Evolutionary conservation across 768 basidiomycete genomes (phyloP), one percentile per base, ranked within the genome.

Genomic region (Cantharellus anzutake): DNA sequence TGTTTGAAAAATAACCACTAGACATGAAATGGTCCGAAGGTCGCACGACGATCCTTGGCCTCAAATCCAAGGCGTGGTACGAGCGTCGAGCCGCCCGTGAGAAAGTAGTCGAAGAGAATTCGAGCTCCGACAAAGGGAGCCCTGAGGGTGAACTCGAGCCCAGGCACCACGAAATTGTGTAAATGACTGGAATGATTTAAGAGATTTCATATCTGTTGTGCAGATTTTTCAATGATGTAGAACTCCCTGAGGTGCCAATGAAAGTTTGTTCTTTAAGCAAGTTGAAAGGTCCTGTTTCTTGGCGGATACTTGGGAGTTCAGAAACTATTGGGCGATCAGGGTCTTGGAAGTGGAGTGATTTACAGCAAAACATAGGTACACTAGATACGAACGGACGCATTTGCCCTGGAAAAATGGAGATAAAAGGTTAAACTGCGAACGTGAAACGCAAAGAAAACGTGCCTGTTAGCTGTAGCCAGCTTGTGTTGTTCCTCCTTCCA

Each of bases 381-480:
- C 44, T 48, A 48, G 11, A 48, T 11, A 48, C 44, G 44, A 29
- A 48, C 44, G 44, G 44, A 48, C 11, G 44, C 44, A 29, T 48
- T 48, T 48, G 44, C 44, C 11, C 44, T 48, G 44, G 44, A 48
- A 48, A 29, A 11, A 48, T 11, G 1, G 7, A 48, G 34, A 5
- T 34, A 14, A 57, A 38, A 57, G 35, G 7, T 38, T 38, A 57
- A 20, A 35, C 35, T 57, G 35, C 20, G 56, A 29, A 40, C 34
- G 20, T 4, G n/a, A 4, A 57, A 35, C 20, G 56, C 20, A 44
- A 44, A 39, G 4, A n/a, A 42, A 4, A 61, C 83, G 61, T 59
- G 86, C 86, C 86, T 80, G 68, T 86, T 86, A 38, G 83, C 76
- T 76, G 84, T 83, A 1, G 84, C 90, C 59, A 78, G 65, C 64